A percentile compares a stretch with the other conserved stretches of the same genome.
Conservation (phyloP, 2,329 filamentous ascomycete genomes). For the Pseudogymnoascus sp. region DNA sequence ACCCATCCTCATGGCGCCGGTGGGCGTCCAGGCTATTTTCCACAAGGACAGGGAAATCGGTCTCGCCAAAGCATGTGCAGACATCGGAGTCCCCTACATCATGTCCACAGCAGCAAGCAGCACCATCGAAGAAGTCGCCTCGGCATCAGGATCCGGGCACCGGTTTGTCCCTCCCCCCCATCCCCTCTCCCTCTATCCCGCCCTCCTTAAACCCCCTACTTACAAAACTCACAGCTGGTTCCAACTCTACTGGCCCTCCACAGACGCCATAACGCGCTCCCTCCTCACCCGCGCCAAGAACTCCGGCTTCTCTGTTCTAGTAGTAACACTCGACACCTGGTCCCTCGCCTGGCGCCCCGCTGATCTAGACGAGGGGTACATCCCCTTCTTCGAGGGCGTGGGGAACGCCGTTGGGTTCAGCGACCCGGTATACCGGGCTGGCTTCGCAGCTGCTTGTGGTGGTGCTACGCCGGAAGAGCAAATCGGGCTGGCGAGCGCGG, state of each 20-base stretch:
- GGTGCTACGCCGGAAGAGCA: constrained; percentile 37
- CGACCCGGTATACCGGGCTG: constrained; percentile 55
- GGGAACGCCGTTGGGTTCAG: constrained; percentile 55
- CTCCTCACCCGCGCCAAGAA: constrained; percentile 52
- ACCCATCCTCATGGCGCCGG: constrained; percentile 55
- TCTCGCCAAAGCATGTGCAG: constrained; percentile 51
- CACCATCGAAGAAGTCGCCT: constrained; percentile 57
- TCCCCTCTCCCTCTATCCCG: no score
- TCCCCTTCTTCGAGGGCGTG: constrained; percentile 49
- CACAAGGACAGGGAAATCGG: constrained; percentile 57
- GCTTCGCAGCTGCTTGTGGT: constrained; percentile 42
- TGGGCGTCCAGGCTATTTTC: constrained; percentile 61
- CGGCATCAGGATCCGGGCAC: constrained; percentile 44
- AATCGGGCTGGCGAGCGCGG: constrained; percentile 38
- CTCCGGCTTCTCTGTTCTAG: constrained; percentile 54
- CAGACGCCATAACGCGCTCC: constrained; percentile 55
- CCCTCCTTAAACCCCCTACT: not conserved
- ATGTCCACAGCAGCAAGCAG: constrained; percentile 54
- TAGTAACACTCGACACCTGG: constrained; percentile 67
- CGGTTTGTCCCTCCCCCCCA: not conserved
- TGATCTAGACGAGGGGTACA: constrained; percentile 55
- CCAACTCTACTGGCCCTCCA: constrained; percentile 66
- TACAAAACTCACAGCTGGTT: constrained; percentile 47
- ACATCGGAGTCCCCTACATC: constrained; percentile 55
- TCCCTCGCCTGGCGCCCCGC: constrained; percentile 58